Percentiles rank a stretch among this genome's conserved stretches.
Conservation (phyloP, 2,329 filamentous ascomycete genomes). For the Podosphaera leucotricha region DNA sequence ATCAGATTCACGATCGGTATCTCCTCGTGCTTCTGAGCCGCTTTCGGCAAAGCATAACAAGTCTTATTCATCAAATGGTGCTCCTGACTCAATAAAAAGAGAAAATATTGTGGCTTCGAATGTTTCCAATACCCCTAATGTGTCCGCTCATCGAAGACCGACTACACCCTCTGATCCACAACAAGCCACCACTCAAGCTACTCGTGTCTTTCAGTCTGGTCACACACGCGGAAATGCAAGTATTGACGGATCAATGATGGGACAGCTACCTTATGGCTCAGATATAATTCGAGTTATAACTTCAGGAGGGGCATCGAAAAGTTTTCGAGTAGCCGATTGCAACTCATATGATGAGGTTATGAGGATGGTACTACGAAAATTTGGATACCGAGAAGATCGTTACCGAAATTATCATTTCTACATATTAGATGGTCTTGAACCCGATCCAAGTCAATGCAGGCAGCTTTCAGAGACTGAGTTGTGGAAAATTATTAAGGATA, state of each 20-base stretch:
- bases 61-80: slow-evolving; percentile 34
- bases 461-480: slow-evolving; percentile 70
- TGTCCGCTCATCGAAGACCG: slow-evolving; percentile 26
- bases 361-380: slow-evolving; percentile 68
- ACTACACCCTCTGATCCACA: slow-evolving; percentile 35
- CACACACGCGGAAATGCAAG: slow-evolving; percentile 66
- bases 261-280: slow-evolving; percentile 62
- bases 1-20: slow-evolving; percentile 42
- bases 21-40: slow-evolving; percentile 25
- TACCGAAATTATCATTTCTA: slow-evolving; percentile 95
- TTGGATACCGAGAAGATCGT: slow-evolving; percentile 69
- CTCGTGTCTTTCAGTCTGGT: slow-evolving; percentile 36
- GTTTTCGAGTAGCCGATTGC: slow-evolving; percentile 80
- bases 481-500: slow-evolving; percentile 74
- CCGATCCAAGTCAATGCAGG: slow-evolving; percentile 58
- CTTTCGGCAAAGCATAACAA: slow-evolving; percentile 20
- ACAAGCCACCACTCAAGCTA: slow-evolving; percentile 23
- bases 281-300: slow-evolving; percentile 85
- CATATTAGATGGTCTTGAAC: slow-evolving; percentile 64
- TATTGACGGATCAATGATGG: slow-evolving; percentile 68
- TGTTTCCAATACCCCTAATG: slow-evolving; percentile 26
- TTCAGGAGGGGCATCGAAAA: slow-evolving; percentile 73
- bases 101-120: slow-evolving; percentile 26
- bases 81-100: slow-evolving; percentile 27
- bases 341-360: slow-evolving; percentile 84